A percentile compares a stretch with the other conserved stretches of the same genome.
These are phyloP conservation scores for Henckelia pumila DNA, from an alignment of 257 asterid genomes.

Conservation along the genomic window DNA sequence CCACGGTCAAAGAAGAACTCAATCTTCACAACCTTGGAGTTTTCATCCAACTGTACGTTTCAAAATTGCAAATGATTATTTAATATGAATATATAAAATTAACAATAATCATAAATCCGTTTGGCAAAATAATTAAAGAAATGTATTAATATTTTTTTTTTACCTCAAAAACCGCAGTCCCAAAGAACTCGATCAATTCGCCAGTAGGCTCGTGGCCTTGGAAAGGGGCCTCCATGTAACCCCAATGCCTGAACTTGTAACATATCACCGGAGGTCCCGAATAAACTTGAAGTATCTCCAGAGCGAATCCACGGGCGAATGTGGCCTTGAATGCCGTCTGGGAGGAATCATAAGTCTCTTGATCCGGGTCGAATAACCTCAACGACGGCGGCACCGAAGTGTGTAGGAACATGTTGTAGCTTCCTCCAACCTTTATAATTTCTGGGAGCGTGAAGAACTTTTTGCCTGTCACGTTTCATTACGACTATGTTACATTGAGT, in stretches of 20 bases:
- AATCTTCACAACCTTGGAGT: conserved; percentile 44
- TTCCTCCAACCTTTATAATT: conserved; percentile 52
- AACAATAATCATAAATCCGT: no score
- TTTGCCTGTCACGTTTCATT: conserved; percentile 28
- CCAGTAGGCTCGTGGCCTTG: conserved; percentile 62
- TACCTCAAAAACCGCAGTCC: conserved; percentile 55
- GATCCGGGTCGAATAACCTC: conserved; percentile 52
- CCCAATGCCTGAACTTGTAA: conserved; percentile 84
- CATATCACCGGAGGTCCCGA: conserved; percentile 69
- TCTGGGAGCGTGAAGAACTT: conserved; percentile 37
- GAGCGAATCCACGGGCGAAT: conserved; percentile 66
- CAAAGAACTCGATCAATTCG: conserved; percentile 51
- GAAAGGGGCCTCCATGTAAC: conserved; percentile 64
- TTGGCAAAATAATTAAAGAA: no score
- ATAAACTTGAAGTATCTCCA: conserved; percentile 62
- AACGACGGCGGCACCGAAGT: conserved; percentile 57
- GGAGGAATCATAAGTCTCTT: conserved; percentile 57
- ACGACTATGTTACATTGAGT: no score
- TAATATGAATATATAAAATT: no score
- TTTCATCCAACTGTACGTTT: conserved; percentile 48
- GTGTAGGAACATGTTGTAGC: conserved; percentile 69
- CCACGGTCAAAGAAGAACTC: conserved; percentile 57
- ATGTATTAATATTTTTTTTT: no score
- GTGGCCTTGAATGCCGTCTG: conserved; percentile 47
- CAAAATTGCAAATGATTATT: no score